These are phyloP conservation scores for Amaranthus palmeri DNA, from an alignment of 148 eudicot species.

Conservation along the genomic window DNA sequence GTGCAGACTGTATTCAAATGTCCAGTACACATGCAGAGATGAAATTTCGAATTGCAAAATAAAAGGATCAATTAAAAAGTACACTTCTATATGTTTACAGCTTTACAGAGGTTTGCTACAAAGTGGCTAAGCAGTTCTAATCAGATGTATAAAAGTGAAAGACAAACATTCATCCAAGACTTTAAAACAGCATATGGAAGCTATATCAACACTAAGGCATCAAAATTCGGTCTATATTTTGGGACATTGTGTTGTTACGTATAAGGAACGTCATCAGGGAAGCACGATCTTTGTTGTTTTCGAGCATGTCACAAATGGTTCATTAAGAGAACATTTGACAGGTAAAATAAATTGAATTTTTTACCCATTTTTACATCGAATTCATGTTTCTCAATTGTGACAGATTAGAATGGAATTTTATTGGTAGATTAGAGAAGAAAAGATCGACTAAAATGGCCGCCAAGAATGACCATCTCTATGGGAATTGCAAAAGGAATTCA, in stretches of 20 bases:
- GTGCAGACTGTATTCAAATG: no score
- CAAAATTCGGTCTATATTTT: slow-evolving; percentile 72
- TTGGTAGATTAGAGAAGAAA: slow-evolving; percentile 62
- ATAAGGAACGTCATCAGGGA: slow-evolving; percentile 55
- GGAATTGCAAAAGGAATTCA: slow-evolving; percentile 82
- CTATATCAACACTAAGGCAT: slow-evolving; percentile 70
- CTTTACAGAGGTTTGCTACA: slow-evolving; percentile 65
- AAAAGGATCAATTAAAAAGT: not conserved
- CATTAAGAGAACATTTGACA: slow-evolving; percentile 66
- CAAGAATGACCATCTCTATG: slow-evolving; percentile 75
- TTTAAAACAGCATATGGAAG: slow-evolving; percentile 68
- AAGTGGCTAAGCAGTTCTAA: slow-evolving; percentile 58
- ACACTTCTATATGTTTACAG: slow-evolving; percentile 27
- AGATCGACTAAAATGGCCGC: slow-evolving; percentile 85
- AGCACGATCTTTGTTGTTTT: slow-evolving; percentile 64
- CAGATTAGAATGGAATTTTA: not conserved
- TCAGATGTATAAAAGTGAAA: slow-evolving; percentile 63
- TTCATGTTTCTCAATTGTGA: not conserved
- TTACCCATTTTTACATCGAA: not conserved
- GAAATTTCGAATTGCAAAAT: not conserved
- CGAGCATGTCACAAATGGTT: slow-evolving; percentile 68
- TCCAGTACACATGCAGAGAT: no score
- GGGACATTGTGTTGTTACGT: slow-evolving; percentile 69
- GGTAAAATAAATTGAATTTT: slow-evolving; percentile 31
- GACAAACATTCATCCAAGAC: slow-evolving; percentile 71